phyloP scores from a whole-genome alignment of 2,329 filamentous ascomycete species.

The Didymella sp. region DNA sequence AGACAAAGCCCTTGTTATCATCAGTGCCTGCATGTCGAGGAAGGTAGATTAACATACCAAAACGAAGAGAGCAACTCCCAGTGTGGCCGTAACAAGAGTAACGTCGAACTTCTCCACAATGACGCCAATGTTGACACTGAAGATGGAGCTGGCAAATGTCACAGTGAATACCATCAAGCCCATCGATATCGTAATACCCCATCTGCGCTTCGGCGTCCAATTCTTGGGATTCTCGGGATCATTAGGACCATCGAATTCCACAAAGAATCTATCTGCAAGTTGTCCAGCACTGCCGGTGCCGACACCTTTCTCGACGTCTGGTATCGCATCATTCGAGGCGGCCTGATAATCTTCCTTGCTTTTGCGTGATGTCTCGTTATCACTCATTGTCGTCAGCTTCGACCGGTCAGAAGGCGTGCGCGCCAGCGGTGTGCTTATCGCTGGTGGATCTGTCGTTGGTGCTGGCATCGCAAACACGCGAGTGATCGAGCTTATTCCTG shows the following conservation, averaged over 20 bases:
- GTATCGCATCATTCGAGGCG: background rate
- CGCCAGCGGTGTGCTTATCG: slow-evolving; percentile 3
- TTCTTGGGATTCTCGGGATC: slow-evolving; percentile 75
- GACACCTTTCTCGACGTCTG: slow-evolving; percentile 9
- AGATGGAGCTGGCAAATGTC: slow-evolving; percentile 62
- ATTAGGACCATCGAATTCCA: slow-evolving; percentile 75
- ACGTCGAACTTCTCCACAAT: slow-evolving; percentile 60
- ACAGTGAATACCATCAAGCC: slow-evolving; percentile 48
- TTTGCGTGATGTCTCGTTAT: slow-evolving; percentile 4
- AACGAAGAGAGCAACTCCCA: slow-evolving; percentile 60
- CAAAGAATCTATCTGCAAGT: slow-evolving; percentile 51
- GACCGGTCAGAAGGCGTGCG: slow-evolving; percentile 10
- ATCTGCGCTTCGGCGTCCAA: slow-evolving; percentile 73
- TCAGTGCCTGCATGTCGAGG: background rate
- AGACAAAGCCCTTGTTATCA: slow-evolving; percentile 56
- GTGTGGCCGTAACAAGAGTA: slow-evolving; percentile 54
- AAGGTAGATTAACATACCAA: slow-evolving; percentile 28
- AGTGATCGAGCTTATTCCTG: background rate
- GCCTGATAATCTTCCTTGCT: slow-evolving; percentile 13
- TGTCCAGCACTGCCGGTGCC: background rate
- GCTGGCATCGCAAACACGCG: slow-evolving; percentile 1
- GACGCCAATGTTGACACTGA: slow-evolving; percentile 64
- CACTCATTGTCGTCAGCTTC: slow-evolving; percentile 4
- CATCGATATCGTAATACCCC: slow-evolving; percentile 71
- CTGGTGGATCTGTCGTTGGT: background rate